Evolutionary conservation across 2,329 filamentous ascomycete species (phyloP).

Genomic region (Cladosporium sp.): DNA sequence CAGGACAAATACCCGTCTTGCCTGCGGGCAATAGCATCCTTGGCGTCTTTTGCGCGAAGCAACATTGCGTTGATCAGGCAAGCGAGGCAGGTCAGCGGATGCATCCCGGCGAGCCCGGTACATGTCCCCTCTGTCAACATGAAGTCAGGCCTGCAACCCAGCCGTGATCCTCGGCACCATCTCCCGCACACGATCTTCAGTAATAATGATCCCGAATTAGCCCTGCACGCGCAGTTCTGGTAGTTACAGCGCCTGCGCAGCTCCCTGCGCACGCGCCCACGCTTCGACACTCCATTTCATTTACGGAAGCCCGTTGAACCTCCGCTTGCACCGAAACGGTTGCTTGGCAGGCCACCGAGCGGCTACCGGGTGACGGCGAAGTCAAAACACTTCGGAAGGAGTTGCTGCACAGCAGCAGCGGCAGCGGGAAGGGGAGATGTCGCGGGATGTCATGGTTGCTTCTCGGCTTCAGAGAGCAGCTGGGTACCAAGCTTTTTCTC

Average conservation of each 20-base stretch:
- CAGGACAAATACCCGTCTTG: slow-evolving; percentile 8
- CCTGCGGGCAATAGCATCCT: not conserved
- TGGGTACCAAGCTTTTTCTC: not conserved
- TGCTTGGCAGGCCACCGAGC: slow-evolving; percentile 4
- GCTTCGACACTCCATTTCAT: not conserved
- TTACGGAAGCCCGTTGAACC: not conserved
- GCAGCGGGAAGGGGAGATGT: not conserved
- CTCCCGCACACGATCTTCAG: not conserved
- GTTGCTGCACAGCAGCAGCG: not conserved
- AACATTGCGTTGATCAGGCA: not conserved
- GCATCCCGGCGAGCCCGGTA: not conserved
- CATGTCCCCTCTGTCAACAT: not conserved
- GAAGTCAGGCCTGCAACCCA: not conserved
- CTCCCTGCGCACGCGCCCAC: not conserved
- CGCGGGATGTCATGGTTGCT: not conserved
- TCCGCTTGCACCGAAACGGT: not conserved
- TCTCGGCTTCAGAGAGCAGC: not conserved
- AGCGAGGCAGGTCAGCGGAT: not conserved
- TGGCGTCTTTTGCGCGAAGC: not conserved
- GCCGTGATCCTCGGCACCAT: not conserved
- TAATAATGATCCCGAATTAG: not conserved
- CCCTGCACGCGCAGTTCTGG: not conserved
- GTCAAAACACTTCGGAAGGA: not conserved
- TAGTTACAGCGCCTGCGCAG: too few species aligned
- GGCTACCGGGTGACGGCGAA: not conserved